These are phyloP conservation scores for Picochlorum sp. DNA, from an alignment of 139 green algal genomes.

Conservation along the genomic window DNA sequence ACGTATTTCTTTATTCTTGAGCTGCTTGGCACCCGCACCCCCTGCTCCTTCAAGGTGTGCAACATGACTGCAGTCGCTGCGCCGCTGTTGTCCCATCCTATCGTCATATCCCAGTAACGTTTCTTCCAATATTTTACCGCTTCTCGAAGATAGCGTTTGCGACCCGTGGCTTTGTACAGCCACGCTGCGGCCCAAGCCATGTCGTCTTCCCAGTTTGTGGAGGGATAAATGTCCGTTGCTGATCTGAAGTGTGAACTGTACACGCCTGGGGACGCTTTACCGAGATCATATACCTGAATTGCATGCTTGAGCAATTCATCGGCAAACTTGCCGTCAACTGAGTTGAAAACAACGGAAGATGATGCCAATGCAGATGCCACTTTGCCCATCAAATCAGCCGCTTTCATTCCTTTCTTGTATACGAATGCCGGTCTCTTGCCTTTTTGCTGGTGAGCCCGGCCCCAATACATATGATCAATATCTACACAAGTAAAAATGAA, in stretches of 20 bases:
- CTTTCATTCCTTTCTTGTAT: not conserved
- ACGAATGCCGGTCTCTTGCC: constrained; percentile 2
- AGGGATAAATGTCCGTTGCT: constrained; percentile 17
- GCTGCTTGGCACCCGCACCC: not conserved
- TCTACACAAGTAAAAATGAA: not conserved
- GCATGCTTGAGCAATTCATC: constrained; percentile 24
- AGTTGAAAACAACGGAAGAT: not conserved
- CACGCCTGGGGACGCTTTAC: constrained; percentile 15
- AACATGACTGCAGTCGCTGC: not conserved
- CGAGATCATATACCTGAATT: constrained; percentile 32
- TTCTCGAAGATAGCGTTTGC: not conserved
- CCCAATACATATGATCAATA: constrained; percentile 15
- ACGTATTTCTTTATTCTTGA: not conserved
- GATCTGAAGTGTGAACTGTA: constrained; percentile 27
- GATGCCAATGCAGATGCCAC: constrained; percentile 9
- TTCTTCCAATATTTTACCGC: constrained; percentile 6
- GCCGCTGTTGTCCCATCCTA: constrained; percentile 3
- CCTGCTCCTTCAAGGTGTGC: not conserved
- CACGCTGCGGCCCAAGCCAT: constrained; percentile 37
- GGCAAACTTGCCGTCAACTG: constrained; percentile 16
- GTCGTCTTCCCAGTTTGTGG: constrained; percentile 20
- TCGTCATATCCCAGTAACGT: constrained; percentile 2
- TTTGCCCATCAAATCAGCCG: constrained; percentile 9
- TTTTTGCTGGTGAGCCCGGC: constrained; percentile 12
- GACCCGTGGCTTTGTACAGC: constrained; percentile 29